A percentile compares a stretch with the other conserved stretches of the same genome.
Conservation (phyloP, 345 rosid genomes). For the Hypericum androsaemum region DNA sequence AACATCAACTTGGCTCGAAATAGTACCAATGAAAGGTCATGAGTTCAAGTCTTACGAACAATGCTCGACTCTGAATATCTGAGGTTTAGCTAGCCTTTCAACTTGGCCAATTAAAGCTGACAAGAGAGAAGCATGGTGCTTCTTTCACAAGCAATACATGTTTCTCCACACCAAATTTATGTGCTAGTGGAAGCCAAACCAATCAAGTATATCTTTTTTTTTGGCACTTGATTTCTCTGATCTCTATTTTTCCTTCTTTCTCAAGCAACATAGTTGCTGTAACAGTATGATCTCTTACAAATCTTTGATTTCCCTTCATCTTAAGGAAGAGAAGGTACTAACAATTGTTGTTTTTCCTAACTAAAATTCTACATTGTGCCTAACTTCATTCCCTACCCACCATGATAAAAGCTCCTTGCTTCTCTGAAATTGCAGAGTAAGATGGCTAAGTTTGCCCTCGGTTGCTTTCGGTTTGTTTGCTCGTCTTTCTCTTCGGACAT, state of each 20-base stretch:
- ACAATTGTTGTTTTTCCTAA: constrained; percentile 13
- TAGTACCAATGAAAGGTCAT: no score
- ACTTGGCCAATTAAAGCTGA: background rate
- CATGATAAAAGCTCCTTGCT: constrained; percentile 14
- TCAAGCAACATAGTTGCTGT: constrained; percentile 40
- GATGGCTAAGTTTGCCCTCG: no score
- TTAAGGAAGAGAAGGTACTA: constrained; percentile 12
- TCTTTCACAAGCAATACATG: constrained; percentile 2
- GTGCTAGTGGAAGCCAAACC: constrained; percentile 27
- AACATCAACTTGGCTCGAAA: no score
- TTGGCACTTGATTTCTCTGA: no score
- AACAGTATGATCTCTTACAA: constrained; percentile 12
- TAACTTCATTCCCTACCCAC: constrained; percentile 9
- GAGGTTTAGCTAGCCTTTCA: background rate
- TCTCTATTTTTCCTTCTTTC: constrained; percentile 37
- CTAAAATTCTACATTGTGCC: constrained; percentile 17
- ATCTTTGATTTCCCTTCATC: constrained; percentile 8
- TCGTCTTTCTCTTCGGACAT: constrained; percentile 17
- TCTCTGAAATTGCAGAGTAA: constrained; percentile 11
- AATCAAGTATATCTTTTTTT: constrained; percentile 24
- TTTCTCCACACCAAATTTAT: no score
- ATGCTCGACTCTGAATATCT: background rate
- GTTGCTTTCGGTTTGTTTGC: constrained; percentile 9
- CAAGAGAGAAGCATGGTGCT: constrained; percentile 2
- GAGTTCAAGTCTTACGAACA: no score